Evolutionary conservation across 352 stramenopile species (phyloP).

Genomic region (Pythium aristosporum): DNA sequence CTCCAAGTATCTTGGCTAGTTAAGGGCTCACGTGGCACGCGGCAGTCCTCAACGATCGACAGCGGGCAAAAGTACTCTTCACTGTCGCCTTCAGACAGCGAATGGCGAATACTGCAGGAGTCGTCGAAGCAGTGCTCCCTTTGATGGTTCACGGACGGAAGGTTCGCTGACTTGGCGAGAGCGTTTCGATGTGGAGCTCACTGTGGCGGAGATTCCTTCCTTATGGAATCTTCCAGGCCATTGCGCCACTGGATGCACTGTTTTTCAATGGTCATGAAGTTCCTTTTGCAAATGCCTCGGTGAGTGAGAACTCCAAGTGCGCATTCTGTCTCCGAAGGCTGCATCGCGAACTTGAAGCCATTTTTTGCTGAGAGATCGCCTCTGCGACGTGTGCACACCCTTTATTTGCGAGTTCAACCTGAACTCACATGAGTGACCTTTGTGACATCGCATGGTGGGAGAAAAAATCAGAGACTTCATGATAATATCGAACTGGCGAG

Average conservation of each 20-base stretch:
- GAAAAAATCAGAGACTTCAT: no score
- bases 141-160: no score
- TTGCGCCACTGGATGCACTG: not conserved
- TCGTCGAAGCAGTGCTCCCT: not conserved
- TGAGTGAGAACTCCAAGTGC: no score
- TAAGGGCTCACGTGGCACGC: no score
- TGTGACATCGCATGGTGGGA: not conserved
- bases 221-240: not conserved
- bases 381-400: no score
- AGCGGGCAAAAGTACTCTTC: not conserved
- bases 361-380: no score
- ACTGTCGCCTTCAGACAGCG: not conserved
- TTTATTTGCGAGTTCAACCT: not conserved
- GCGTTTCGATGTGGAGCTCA: not conserved
- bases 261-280: not conserved
- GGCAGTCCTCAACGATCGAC: not conserved
- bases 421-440: not conserved
- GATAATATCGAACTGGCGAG: no score
- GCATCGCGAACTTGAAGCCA: no score
- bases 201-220: not conserved
- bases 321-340: no score
- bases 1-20: no score
- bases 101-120: not conserved
- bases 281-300: no score
- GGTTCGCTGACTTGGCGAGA: not conserved